Evolutionary conservation across 305 asterid species (phyloP), one percentile per base, ranked within the genome.

Genomic region (Fraxinus floribunda): DNA sequence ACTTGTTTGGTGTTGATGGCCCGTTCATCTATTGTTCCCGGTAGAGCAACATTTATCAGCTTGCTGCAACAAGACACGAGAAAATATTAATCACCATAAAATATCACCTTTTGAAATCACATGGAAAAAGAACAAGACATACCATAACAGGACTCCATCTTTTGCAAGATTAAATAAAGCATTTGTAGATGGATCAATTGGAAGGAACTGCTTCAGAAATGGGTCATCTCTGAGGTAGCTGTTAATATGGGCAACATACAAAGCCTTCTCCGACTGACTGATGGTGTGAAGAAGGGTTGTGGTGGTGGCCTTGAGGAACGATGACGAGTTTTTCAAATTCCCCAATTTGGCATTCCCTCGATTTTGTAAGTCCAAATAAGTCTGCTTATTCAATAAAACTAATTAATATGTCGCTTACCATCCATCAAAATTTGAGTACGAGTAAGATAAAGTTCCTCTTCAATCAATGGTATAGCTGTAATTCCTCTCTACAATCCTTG

Each of bases 151-250:
- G 84, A 95, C 98, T 85, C 99, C 99, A 86, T 93, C 98, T 87
- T 92, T 91, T 52, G 98, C 97, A 80, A 93, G 95, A 83, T 93
- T 97, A 88, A 93, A 95, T 68, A 95, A 84, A 82, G 91, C 93
- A 83, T 91, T 91, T 55, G 94, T 80, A 71, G 86, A 84, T 32
- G 94, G 91, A 89, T 94, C 98, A 4, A 94, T 88, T 18, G 98
- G 99, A 86, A 96, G 99, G 87, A 92, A 96, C 74, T 94, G 97
- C 91, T 90, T 90, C 88, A 94, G 49, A 87, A 95, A 95, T 9
- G 97, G 97, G 83, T 95, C 99, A 81, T 95, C 98, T 87, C 99
- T 92, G 74, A 94, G 97, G 87, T 92, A 93, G 91, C 97, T 95
- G 88, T 95, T 95, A 84, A 95, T 91, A 82, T 95, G 99, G 85